These are phyloP conservation scores for Fonsecaea nubica DNA, from an alignment of 2,329 filamentous ascomycete genomes.

Conservation along the genomic window DNA sequence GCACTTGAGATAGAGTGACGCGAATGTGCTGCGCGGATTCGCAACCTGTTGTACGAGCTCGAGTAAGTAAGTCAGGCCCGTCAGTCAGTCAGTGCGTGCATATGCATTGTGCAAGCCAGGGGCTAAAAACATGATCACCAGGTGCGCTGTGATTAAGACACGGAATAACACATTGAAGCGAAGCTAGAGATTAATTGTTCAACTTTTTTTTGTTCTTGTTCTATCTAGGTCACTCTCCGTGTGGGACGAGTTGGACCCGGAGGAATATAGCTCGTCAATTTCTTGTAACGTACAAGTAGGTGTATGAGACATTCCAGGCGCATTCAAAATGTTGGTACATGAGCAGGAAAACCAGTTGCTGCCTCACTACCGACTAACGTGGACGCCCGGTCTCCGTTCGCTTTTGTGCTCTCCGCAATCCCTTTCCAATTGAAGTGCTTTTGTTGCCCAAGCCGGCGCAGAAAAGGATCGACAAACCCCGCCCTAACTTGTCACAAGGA, in stretches of 20 bases:
- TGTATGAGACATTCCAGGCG: slow-evolving; percentile 4
- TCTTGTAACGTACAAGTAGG: slow-evolving; percentile 18
- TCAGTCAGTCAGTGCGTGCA: slow-evolving; percentile 2
- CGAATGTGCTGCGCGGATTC: neutral
- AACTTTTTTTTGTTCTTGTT: slow-evolving; percentile 21
- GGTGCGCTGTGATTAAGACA: neutral
- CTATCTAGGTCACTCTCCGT: slow-evolving; percentile 11
- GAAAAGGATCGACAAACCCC: slow-evolving; percentile 20
- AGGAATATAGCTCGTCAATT: neutral
- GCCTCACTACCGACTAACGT: slow-evolving; percentile 7
- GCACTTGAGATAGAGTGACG: neutral
- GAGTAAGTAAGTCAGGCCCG: neutral
- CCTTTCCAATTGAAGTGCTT: slow-evolving; percentile 7
- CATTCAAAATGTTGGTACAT: slow-evolving; percentile 24
- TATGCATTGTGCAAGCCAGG: slow-evolving; percentile 2
- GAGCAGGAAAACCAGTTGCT: slow-evolving; percentile 24
- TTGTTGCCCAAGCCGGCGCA: slow-evolving; percentile 7
- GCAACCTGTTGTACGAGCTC: neutral
- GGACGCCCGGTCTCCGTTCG: slow-evolving; percentile 4
- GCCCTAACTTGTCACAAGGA: slow-evolving; percentile 10
- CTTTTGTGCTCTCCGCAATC: slow-evolving; percentile 6
- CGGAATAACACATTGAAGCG: slow-evolving; percentile 1
- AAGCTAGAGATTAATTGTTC: slow-evolving; percentile 18
- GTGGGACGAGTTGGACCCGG: slow-evolving; percentile 7
- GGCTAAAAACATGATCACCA: slow-evolving; percentile 3